These are phyloP conservation scores for Tylopilus balloui DNA, from an alignment of 768 basidiomycete genomes.

Conservation along the genomic window DNA sequence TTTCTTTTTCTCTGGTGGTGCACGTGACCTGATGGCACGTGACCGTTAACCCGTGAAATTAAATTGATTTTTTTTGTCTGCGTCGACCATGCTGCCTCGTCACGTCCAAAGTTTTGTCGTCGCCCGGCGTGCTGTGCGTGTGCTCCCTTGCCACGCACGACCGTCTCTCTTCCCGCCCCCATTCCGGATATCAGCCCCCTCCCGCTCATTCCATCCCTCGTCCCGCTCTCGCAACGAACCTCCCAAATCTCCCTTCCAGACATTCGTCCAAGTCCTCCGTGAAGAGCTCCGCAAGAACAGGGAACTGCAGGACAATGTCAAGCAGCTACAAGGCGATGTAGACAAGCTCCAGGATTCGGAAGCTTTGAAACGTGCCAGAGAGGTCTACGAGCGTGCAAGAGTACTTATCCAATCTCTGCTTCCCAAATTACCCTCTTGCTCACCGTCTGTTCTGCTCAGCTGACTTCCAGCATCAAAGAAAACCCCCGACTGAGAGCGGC, in stretches of 20 bases:
- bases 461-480: constrained; percentile 92
- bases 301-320: constrained; percentile 94
- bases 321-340: constrained; percentile 95
- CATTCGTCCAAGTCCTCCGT: constrained; percentile 89
- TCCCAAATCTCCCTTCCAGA: constrained; percentile 91
- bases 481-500: constrained; percentile 90
- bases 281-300: constrained; percentile 93
- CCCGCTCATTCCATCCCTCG: constrained; percentile 59
- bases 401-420: constrained; percentile 44
- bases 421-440: constrained; percentile 1
- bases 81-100: constrained; percentile 42
- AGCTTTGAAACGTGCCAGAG: constrained; percentile 87
- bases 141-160: constrained; percentile 11
- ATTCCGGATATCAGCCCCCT: constrained; percentile 28
- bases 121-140: constrained; percentile 25
- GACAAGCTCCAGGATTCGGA: constrained; percentile 97
- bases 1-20: constrained; percentile 11
- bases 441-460: constrained; percentile 39
- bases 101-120: constrained; percentile 40
- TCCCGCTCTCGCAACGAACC: constrained; percentile 56
- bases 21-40: constrained; percentile 4
- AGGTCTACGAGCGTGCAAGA: constrained; percentile 90
- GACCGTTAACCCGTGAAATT: constrained; percentile 2
- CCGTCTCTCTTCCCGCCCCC: constrained; percentile 19
- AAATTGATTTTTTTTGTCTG: constrained; percentile 9